Evolutionary conservation across 257 asterid genomes (phyloP), one percentile per base, ranked within the genome.

Genomic region (Rehmannia glutinosa): DNA sequence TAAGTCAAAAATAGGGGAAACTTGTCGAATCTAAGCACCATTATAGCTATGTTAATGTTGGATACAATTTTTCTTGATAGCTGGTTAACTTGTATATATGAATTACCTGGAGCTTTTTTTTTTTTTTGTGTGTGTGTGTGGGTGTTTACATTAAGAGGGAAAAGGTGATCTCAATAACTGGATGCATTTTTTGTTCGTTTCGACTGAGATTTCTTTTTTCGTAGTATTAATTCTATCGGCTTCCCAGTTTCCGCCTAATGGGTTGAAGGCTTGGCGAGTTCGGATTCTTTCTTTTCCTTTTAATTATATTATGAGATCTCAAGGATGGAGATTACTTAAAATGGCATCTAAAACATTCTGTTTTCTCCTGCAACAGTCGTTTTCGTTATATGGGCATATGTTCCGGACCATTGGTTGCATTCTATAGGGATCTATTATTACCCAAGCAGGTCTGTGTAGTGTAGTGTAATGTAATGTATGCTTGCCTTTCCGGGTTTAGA

Each of bases 381-480:
- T 42, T 80, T 85, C 69, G 12, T 87, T 23, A 68, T 81, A 46
- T 87, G 95, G 95, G 90, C 95, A 35, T 87, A 81, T 78, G 74
- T 78, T 72, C 95, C 88, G 2, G 92, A 83, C 45, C 35, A 49
- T 47, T 87, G 88, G 90, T 66, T 87, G 79, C 90, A 84, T 62
- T 76, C 85, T 23, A 54, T 83, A 16, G 95, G 92, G 54, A 83
- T 87, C 64, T 77, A 73, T 58, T 87, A 85, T 83, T 83, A 81
- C 59, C 95, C 95, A 53, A 57, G 87, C 90, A 87, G 84, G 92
- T 84, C 62, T 62, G 71, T 24, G 19, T 16, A 25, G 38, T 47
- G 32, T 52, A 70, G 71, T 28, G 23, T 15, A 24, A 45, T 46
- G 28, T 21, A 33, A 61, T 58, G 19, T 64, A 15, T 62, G 21